Base-by-base conservation (phyloP, 2,329 filamentous ascomycete species). In the Furcasterigmium furcatum region DNA sequence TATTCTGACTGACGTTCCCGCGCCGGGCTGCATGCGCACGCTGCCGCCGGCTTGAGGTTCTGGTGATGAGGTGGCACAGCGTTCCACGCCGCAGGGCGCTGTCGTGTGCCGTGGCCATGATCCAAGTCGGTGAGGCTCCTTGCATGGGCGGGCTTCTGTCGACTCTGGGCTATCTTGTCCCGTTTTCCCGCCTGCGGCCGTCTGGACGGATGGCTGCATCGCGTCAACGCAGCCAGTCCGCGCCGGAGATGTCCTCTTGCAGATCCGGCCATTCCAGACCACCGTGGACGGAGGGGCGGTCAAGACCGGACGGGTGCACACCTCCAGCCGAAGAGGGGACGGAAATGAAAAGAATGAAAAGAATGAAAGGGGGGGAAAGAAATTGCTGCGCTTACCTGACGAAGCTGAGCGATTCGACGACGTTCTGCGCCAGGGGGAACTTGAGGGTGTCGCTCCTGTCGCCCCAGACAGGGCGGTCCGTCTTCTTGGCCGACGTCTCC, bases 391-490 rank as follows among this genome's bases (percentile, higher is more conserved):
- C 84, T 72, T 66, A 90, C 86, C 83, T 79, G 25, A 91, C 65
- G 59, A 91, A 91, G 56, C 82, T 87, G 53, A 91, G 71, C 54
- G 85, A 78, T 57, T 87, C 82, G 13, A 87, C 75, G 10, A 89
- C 75, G 41, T 77, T 75, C 44, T 72, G 68, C 38, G 83, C 67
- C 27, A 74, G 72, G 29, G 68, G 65, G 59, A 89, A 91, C 16
- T 72, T 66, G 38, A 90, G 60, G n/a, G 65, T 66, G 46, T 76
- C 73, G 4, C 76, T 77, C 21, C 61, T 53, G 5, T 53, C 50
- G 4, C 74, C 76, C 63, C 87, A 91, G 55, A 84, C 77, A 0
- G 86, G 85, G 54, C 87, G 76, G 38, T 78, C 72, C 0, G 83
- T 79, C 57, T 71, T 75, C 32, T 68, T 69, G 19, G 71, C 68